A percentile compares a stretch with the other conserved stretches of the same genome.
These are phyloP conservation scores for Dioscorea alata DNA, from an alignment of 106 monocot species.

Conservation along the genomic window DNA sequence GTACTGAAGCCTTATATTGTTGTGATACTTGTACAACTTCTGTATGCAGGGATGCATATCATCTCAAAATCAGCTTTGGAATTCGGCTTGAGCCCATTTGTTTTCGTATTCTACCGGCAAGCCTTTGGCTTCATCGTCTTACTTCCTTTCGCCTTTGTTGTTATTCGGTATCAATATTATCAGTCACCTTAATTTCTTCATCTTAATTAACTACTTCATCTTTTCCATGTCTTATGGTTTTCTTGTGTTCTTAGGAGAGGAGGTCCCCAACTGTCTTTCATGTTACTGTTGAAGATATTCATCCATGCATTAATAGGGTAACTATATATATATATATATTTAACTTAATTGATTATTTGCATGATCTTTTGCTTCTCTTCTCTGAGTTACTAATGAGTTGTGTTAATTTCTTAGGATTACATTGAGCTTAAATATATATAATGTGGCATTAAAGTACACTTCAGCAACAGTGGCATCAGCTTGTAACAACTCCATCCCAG, in stretches of 20 bases:
- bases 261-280: slow-evolving; percentile 17
- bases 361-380: too few species aligned
- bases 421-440: slow-evolving; percentile 27
- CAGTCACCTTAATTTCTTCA: not conserved
- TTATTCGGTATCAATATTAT: not conserved
- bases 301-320: slow-evolving; percentile 52
- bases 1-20: not conserved
- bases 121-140: not conserved
- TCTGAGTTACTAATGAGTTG: too few species aligned
- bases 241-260: not conserved
- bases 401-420: slow-evolving; percentile 27
- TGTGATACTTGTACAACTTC: slow-evolving; percentile 5
- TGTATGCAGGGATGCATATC: slow-evolving; percentile 21
- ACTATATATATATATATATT: not conserved
- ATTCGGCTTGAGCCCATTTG: slow-evolving; percentile 21
- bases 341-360: not conserved
- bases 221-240: not conserved
- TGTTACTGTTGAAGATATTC: slow-evolving; percentile 38
- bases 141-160: not conserved
- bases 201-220: not conserved
- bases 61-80: slow-evolving; percentile 25
- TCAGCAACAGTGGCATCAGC: slow-evolving; percentile 47
- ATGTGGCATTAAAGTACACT: slow-evolving; percentile 28
- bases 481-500: slow-evolving; percentile 25
- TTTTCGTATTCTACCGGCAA: slow-evolving; percentile 31